Conservation (phyloP, 345 rosid genomes). For the Salix dunnii region DNA sequence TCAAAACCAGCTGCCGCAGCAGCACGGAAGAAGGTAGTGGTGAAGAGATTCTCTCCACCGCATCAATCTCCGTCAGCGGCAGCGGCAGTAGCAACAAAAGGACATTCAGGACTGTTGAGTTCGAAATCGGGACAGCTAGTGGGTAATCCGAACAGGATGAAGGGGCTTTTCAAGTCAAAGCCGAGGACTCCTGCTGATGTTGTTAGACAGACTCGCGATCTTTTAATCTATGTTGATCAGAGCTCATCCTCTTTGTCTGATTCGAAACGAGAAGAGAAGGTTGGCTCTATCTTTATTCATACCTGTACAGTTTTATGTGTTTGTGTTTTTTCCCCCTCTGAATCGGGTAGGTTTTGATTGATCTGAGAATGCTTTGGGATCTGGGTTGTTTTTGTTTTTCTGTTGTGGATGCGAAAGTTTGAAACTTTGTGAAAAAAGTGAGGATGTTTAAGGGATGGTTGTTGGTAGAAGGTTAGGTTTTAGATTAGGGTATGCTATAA, state of each 20-base stretch:
- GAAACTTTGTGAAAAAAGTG: neutral
- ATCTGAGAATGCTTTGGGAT: neutral
- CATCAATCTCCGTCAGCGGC: neutral
- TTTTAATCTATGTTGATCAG: slow-evolving; percentile 50
- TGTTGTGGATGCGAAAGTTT: neutral
- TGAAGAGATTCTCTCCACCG: slow-evolving; percentile 21
- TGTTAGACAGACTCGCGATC: slow-evolving; percentile 87
- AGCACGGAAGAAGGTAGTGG: slow-evolving; percentile 15
- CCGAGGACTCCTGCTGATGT: slow-evolving; percentile 81
- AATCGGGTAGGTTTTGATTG: neutral
- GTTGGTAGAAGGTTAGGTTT: neutral
- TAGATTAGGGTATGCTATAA: neutral
- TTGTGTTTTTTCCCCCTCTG: too few species aligned
- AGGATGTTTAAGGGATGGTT: neutral
- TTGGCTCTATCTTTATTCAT: neutral
- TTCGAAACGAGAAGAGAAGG: slow-evolving; percentile 52
- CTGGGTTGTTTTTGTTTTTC: neutral
- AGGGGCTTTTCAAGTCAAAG: slow-evolving; percentile 82
- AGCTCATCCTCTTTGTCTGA: slow-evolving; percentile 18
- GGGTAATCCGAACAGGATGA: slow-evolving; percentile 47
- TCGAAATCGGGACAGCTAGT: slow-evolving; percentile 4
- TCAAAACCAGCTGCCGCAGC: slow-evolving; percentile 24
- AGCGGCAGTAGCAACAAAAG: neutral
- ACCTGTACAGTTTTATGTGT: neutral
- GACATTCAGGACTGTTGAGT: neutral